phyloP scores from a whole-genome alignment of 2,329 filamentous ascomycete genomes.

The Coniochaeta prunicola region DNA sequence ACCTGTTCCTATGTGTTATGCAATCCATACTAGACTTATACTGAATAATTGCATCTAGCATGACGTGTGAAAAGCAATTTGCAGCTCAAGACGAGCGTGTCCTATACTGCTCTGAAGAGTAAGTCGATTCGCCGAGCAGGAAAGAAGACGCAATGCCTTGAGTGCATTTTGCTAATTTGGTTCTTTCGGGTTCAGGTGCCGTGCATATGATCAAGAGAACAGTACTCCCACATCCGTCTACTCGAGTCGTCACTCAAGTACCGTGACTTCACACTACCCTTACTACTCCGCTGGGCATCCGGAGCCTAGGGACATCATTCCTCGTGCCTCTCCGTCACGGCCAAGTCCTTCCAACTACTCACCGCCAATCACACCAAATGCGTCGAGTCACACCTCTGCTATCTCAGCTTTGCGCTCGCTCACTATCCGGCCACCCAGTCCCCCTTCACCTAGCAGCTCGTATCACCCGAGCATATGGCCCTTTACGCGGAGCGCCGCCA shows the following conservation, averaged over 20 bases:
- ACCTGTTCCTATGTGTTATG: background rate
- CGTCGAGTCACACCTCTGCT: constrained; percentile 38
- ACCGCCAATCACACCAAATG: constrained; percentile 43
- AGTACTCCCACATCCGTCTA: constrained; percentile 22
- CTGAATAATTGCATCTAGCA: constrained; percentile 36
- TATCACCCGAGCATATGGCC: constrained; percentile 42
- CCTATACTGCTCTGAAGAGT: constrained; percentile 58
- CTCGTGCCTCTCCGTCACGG: constrained; percentile 55
- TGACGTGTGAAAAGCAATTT: constrained; percentile 63
- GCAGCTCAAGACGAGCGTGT: constrained; percentile 48
- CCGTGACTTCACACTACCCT: constrained; percentile 31
- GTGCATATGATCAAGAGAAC: constrained; percentile 41
- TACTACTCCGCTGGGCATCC: constrained; percentile 37
- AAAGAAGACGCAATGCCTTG: background rate
- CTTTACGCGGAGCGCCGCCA: constrained; percentile 41
- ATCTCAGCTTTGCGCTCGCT: constrained; percentile 49
- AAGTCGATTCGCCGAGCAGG: constrained; percentile 24
- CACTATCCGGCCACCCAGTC: constrained; percentile 45
- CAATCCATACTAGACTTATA: constrained; percentile 6
- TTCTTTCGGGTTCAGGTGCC: constrained; percentile 34
- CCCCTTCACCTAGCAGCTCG: constrained; percentile 42
- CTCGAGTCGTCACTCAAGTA: constrained; percentile 17
- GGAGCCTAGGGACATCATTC: constrained; percentile 56
- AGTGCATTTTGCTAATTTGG: constrained; percentile 1
- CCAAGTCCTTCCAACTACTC: constrained; percentile 48